Base-by-base conservation (phyloP, 2,329 filamentous ascomycete species). In the Pseudogymnoascus sp. region DNA sequence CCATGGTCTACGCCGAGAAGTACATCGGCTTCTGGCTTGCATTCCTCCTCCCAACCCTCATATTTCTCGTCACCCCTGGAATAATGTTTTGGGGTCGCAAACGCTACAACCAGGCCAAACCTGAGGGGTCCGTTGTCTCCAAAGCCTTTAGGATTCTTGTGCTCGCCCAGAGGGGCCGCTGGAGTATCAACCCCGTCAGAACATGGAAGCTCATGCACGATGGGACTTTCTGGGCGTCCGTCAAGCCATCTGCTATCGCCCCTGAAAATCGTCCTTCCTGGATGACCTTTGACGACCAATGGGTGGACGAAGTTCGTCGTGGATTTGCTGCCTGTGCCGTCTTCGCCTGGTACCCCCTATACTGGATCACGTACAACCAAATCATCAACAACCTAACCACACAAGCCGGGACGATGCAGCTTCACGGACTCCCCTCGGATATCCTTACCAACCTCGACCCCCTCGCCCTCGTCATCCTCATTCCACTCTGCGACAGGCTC, bases 251-350 rank as follows among this genome's bases (percentile, higher is more conserved):
- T 59, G 74, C 76, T 10, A 77, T 85, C 4, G 75, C 76, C 1
- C 77, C 85, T 46, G 85, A 88, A 68, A 82, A 81, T 37, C 87
- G 86, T 78, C 88, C 88, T 0, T 59, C 62, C 0, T 92, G 88
- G 88, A 91, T 92, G 86, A 88, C 86, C 0, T 91, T 91, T 68
- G 89, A 93, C 64, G 90, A 93, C 69, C 84, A 83, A 60, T 93
- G 88, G 88, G 86, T 91, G 60, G 83, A 85, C 68, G 86, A 89
- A 68, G 82, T 87, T 13, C 78, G 78, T 62, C 83, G 86, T 71
- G 79, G 63, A 74, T 79, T 71, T 75, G 77, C 69, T 69, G 87
- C 87, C 63, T 89, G 87, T 77, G 80, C 83, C 66, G 88, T 90
- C 37, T 92, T 89, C 73, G 74, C 85, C 65, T 91, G 88, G 79